Evolutionary conservation across 345 rosid species (phyloP).

Genomic region (Aegle marmelos): DNA sequence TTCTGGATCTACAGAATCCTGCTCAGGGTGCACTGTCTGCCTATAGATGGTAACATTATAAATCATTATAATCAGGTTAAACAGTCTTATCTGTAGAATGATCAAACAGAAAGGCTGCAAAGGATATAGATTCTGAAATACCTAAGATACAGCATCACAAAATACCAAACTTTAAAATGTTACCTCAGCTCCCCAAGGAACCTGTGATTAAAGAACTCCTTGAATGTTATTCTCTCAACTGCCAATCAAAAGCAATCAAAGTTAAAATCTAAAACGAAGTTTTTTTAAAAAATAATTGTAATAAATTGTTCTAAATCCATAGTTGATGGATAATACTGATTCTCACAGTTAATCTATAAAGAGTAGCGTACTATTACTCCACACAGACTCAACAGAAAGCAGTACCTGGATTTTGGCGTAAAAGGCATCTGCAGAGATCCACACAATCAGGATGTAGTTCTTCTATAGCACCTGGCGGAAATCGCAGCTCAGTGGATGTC

Average conservation of each 20-base stretch:
- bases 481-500: slow-evolving; percentile 61
- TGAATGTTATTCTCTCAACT: slow-evolving; percentile 70
- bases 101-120: not conserved
- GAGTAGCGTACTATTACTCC: not conserved
- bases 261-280: not conserved
- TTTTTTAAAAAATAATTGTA: not conserved
- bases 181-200: slow-evolving; percentile 65
- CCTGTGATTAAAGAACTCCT: slow-evolving; percentile 72
- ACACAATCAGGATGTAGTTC: slow-evolving; percentile 73
- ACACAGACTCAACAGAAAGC: not conserved
- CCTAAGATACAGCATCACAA: not conserved
- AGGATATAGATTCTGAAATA: slow-evolving; percentile 3
- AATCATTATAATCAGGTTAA: slow-evolving; percentile 14
- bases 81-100: not conserved
- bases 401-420: slow-evolving; percentile 65
- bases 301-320: not conserved
- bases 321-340: not conserved
- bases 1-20: slow-evolving; percentile 16
- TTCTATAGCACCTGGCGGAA: slow-evolving; percentile 54
- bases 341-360: not conserved
- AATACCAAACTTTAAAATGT: slow-evolving; percentile 5
- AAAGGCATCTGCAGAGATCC: slow-evolving; percentile 68
- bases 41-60: slow-evolving; percentile 37
- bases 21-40: slow-evolving; percentile 26
- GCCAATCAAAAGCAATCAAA: slow-evolving; percentile 31